Base-by-base conservation (phyloP, 495 filamentous ascomycete species). In the Xylaria palmicola region DNA sequence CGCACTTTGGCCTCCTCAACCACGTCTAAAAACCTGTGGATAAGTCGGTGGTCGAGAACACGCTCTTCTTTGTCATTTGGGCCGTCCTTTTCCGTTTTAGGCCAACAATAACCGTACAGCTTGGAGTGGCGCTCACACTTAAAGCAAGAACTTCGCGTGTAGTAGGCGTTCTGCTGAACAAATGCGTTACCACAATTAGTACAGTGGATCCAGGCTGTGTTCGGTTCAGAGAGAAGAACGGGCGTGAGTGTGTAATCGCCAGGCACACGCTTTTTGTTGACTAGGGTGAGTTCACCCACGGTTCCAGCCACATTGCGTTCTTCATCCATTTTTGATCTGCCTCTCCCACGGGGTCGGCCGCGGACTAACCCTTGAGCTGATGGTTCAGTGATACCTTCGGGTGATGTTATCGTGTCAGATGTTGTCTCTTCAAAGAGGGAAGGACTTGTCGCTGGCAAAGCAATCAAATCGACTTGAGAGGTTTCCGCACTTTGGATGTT, bases 51-150 rank as follows among this genome's bases (percentile, higher is more conserved):
- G 62, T 93, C 90, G 65, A 91, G 79, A 6, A 92, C 73, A 1
- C 90, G 79, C 56, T 90, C 88, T 68, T 96, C 92, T 22, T 82
- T 85, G 67, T 98, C 94, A 10, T 77, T 60, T 17, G 83, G 83
- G 0, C 89, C 89, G 59, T 86, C 82, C 20, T 79, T 86, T 36
- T 96, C 89, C 1, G 95, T 98, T 74, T 98, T 95, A 17, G 94
- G 94, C 95, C 95, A 99, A 52, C 85, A 82, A 67, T 89, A 96
- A 0, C 95, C 95, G 71, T 97, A 99, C 1, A 99, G 79, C 73
- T 95, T 98, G 26, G 90, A 93, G 66, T 99, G 94, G 0, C 95
- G 83, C 77, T 98, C 95, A 74, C 94, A 99, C 17, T 95, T 85
- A 9, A 89, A 91, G 69, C 94, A 99, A 27, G 89, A 88, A 22